A percentile compares a stretch with the other conserved stretches of the same genome.
These are phyloP conservation scores for Monosporascus sp. DNA, from an alignment of 2,329 filamentous ascomycete species.

Conservation along the genomic window DNA sequence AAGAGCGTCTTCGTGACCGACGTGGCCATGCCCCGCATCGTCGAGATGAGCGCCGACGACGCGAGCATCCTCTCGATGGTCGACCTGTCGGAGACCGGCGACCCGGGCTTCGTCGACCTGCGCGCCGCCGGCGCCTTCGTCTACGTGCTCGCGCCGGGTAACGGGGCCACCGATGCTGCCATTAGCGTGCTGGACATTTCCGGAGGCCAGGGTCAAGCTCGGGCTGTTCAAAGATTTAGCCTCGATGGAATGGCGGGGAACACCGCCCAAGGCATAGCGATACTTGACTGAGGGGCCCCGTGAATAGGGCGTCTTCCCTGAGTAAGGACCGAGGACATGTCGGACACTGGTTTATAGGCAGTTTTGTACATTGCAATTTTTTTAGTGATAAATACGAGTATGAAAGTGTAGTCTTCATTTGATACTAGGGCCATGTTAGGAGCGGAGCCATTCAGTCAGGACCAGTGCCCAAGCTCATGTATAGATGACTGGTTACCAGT, in stretches of 20 bases:
- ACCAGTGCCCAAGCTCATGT: no score
- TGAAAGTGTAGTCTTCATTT: no score
- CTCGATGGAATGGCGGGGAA: conserved; percentile 19
- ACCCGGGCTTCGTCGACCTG: conserved; percentile 52
- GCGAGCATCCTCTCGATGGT: conserved; percentile 39
- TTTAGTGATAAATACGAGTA: no score
- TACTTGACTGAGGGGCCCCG: conserved; percentile 2
- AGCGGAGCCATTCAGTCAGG: no score
- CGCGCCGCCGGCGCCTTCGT: conserved; percentile 46
- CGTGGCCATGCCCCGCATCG: conserved; percentile 42
- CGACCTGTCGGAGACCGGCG: conserved; percentile 39
- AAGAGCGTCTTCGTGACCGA: conserved; percentile 55
- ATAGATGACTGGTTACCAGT: no score
- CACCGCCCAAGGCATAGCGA: conserved; percentile 27
- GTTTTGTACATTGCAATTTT: no score
- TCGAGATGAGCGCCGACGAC: conserved; percentile 49
- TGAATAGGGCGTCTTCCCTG: background rate
- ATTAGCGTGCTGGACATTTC: conserved; percentile 32
- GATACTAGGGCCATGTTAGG: no score
- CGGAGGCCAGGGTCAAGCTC: conserved; percentile 13
- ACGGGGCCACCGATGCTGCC: conserved; percentile 33
- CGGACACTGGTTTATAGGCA: background rate
- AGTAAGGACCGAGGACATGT: background rate
- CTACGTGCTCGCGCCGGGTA: conserved; percentile 52
- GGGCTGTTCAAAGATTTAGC: conserved; percentile 27